Evolutionary conservation across 2,329 filamentous ascomycete genomes (phyloP).

Genomic region (Monosporascus ibericus): DNA sequence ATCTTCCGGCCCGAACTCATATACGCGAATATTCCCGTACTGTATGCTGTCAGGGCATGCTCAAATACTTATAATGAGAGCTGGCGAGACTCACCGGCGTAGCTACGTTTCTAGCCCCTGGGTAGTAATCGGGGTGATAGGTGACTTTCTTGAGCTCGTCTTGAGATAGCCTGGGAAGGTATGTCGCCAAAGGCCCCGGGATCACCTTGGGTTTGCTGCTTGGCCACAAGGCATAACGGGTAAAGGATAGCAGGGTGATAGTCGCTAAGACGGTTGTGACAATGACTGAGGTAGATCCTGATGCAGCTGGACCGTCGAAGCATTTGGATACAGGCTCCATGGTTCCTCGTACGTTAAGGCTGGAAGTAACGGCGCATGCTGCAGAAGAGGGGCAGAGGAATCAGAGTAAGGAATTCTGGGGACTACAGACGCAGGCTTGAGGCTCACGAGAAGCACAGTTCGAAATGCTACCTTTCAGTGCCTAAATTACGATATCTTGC

Average conservation of each 20-base stretch:
- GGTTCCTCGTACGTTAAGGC: background rate
- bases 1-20: constrained; percentile 72
- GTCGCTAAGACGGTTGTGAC: constrained; percentile 37
- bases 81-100: constrained; percentile 46
- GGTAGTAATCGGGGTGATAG: constrained; percentile 64
- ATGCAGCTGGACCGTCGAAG: constrained; percentile 15
- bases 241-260: constrained; percentile 30
- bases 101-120: constrained; percentile 65
- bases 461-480: too few relatives aligned
- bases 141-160: constrained; percentile 32
- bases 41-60: constrained; percentile 16
- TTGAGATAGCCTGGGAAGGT: constrained; percentile 28
- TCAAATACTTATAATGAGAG: background rate
- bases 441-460: too few relatives aligned
- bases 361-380: background rate
- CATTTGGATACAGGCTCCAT: constrained; percentile 26
- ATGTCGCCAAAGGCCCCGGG: constrained; percentile 38
- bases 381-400: too few relatives aligned
- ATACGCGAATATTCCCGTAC: constrained; percentile 70
- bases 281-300: constrained; percentile 26
- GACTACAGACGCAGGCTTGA: too few relatives aligned
- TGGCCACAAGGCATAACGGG: constrained; percentile 34
- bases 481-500: too few relatives aligned
- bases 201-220: constrained; percentile 31
- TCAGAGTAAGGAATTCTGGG: too few relatives aligned